Percentiles rank a stretch among this genome's conserved stretches.
phyloP scores from a whole-genome alignment of 2,329 filamentous ascomycete genomes.

The Pestalotiopsis fici region DNA sequence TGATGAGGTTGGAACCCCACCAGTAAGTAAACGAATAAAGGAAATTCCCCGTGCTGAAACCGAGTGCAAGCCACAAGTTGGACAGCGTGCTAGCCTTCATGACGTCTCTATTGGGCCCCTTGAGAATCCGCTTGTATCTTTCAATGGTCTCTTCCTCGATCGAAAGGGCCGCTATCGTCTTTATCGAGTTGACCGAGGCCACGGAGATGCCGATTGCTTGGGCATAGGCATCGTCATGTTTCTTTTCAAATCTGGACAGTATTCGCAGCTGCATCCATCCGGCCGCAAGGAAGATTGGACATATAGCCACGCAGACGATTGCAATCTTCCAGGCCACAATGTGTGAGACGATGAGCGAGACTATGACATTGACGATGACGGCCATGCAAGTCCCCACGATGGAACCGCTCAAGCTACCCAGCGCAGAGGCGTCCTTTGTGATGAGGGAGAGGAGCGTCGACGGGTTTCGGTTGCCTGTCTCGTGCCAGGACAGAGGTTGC shows the following conservation, averaged over 20 bases:
- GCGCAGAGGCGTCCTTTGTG: constrained; percentile 53
- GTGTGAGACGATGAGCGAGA: constrained; percentile 67
- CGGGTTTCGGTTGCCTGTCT: constrained; percentile 50
- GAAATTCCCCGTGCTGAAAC: constrained; percentile 52
- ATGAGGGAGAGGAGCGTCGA: constrained; percentile 52
- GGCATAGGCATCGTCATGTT: constrained; percentile 68
- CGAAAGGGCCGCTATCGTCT: constrained; percentile 70
- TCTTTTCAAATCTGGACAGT: constrained; percentile 26
- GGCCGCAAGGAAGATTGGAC: constrained; percentile 49
- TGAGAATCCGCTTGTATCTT: constrained; percentile 39
- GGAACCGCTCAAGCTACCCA: constrained; percentile 57
- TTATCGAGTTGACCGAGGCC: constrained; percentile 72
- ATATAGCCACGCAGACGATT: constrained; percentile 64
- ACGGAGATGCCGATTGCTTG: constrained; percentile 74
- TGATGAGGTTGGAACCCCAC: constrained; percentile 66
- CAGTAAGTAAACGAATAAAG: constrained; percentile 67
- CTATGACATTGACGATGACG: constrained; percentile 65
- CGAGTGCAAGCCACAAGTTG: constrained; percentile 48
- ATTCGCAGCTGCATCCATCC: constrained; percentile 37
- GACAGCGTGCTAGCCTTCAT: constrained; percentile 31
- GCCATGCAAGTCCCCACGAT: constrained; percentile 52
- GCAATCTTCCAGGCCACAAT: constrained; percentile 76
- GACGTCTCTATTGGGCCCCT: constrained; percentile 42
- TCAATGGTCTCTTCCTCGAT: constrained; percentile 57
- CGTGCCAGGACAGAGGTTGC: constrained; percentile 61